Evolutionary conservation across 345 rosid genomes (phyloP).

Genomic region (Gossypium turneri): DNA sequence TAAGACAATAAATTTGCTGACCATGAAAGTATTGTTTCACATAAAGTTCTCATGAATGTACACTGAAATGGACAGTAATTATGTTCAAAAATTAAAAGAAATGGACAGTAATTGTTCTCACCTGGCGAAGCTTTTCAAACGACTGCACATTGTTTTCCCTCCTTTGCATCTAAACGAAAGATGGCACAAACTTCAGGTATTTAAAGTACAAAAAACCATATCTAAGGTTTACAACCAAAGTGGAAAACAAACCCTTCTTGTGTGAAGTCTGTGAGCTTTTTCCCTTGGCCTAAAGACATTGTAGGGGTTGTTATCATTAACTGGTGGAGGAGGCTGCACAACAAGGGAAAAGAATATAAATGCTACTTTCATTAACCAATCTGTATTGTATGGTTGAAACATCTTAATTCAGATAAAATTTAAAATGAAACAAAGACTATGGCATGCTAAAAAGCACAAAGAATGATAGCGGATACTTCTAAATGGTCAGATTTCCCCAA

Average conservation of each 20-base stretch:
- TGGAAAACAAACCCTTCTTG: conserved; percentile 67
- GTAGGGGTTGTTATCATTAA: conserved; percentile 91
- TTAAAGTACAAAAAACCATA: background rate
- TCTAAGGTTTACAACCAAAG: background rate
- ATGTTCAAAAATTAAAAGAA: too few relatives aligned
- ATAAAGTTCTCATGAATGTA: background rate
- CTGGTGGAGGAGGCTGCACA: conserved; percentile 94
- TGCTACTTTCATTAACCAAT: background rate
- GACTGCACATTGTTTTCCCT: conserved; percentile 99
- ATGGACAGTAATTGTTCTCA: conserved; percentile 22
- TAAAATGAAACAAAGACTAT: background rate
- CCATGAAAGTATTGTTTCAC: background rate
- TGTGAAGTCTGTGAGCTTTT: conserved; percentile 93
- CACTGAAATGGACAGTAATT: background rate
- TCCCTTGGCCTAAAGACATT: conserved; percentile 98
- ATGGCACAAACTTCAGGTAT: conserved; percentile 14
- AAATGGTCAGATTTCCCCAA: background rate
- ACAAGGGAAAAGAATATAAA: conserved; percentile 16
- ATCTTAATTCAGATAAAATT: background rate
- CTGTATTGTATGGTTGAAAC: background rate
- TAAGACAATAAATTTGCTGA: background rate
- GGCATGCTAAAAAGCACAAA: background rate
- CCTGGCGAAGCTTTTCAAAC: conserved; percentile 99
- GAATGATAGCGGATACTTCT: background rate
- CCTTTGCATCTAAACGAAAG: conserved; percentile 80